These are phyloP conservation scores for Mycena epipterygia DNA, from an alignment of 768 basidiomycete genomes.

Conservation along the genomic window DNA sequence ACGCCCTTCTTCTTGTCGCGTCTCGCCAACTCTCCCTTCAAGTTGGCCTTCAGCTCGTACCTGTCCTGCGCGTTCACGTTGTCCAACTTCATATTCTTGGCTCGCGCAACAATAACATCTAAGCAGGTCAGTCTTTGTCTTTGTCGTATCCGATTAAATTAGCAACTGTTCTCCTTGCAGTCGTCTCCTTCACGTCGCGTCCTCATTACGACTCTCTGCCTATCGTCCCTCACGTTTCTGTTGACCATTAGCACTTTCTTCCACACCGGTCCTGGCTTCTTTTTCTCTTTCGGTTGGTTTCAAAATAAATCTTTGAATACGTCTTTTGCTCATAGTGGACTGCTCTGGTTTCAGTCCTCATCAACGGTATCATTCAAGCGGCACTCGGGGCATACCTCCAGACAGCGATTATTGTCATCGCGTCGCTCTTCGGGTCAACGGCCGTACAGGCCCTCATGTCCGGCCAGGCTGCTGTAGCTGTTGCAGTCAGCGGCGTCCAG, in stretches of 20 bases:
- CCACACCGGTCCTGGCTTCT: conserved; percentile 62
- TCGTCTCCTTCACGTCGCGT: conserved; percentile 71
- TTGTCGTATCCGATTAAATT: background rate
- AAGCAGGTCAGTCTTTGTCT: conserved; percentile 65
- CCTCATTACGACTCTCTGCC: conserved; percentile 62
- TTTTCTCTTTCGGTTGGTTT: conserved; percentile 79
- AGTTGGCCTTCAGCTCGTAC: conserved; percentile 74
- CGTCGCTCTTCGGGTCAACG: conserved; percentile 81
- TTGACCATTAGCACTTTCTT: conserved; percentile 79
- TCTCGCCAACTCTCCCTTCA: conserved; percentile 69
- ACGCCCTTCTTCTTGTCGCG: conserved; percentile 85
- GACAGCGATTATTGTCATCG: conserved; percentile 83
- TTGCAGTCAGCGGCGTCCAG: conserved; percentile 84
- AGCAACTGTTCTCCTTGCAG: conserved; percentile 52
- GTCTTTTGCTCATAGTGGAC: too few relatives aligned
- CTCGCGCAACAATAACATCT: conserved; percentile 78
- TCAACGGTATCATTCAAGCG: conserved; percentile 72
- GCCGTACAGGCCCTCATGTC: conserved; percentile 84
- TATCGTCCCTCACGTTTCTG: conserved; percentile 67
- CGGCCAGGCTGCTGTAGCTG: conserved; percentile 89
- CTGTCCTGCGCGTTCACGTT: conserved; percentile 74
- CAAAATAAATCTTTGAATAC: too few relatives aligned
- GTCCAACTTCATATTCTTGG: conserved; percentile 77
- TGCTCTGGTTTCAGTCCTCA: too few relatives aligned
- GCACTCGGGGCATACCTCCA: conserved; percentile 81